These are phyloP conservation scores for Juglanconis oblonga DNA, from an alignment of 2,329 filamentous ascomycete species.

Conservation along the genomic window DNA sequence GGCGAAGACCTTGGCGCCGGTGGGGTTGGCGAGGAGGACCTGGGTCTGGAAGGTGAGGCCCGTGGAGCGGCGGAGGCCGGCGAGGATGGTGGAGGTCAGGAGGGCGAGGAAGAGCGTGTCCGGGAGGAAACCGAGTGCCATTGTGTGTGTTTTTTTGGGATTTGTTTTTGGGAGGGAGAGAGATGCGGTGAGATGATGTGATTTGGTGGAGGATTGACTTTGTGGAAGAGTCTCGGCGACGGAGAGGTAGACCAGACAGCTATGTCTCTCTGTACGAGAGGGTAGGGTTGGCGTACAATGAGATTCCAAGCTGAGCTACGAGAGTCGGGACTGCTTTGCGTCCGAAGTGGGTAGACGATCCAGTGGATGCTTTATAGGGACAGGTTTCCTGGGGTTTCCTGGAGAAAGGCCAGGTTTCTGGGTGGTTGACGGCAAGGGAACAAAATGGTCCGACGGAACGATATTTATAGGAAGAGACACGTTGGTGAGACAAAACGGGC, in stretches of 20 bases:
- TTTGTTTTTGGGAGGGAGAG: background rate
- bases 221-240: background rate
- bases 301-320: too few species aligned
- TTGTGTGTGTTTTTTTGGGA: conserved; percentile 9
- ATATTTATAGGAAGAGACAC: background rate
- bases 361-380: too few species aligned
- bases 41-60: conserved; percentile 18
- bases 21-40: conserved; percentile 12
- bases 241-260: background rate
- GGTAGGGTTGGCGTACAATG: too few species aligned
- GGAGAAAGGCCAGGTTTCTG: too few species aligned
- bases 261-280: too few species aligned
- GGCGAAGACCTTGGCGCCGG: conserved; percentile 6
- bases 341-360: too few species aligned
- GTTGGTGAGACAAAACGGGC: background rate
- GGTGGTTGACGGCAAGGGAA: too few species aligned
- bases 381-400: too few species aligned
- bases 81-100: conserved; percentile 17
- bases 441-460: background rate
- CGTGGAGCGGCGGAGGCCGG: conserved; percentile 15
- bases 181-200: background rate
- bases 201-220: background rate
- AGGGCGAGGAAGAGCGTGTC: conserved; percentile 18
- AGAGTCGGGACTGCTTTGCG: too few species aligned
- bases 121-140: conserved; percentile 16